These are phyloP conservation scores for Tuctoria greenei DNA, from an alignment of 176 grass and related monocot genomes.

Conservation along the genomic window DNA sequence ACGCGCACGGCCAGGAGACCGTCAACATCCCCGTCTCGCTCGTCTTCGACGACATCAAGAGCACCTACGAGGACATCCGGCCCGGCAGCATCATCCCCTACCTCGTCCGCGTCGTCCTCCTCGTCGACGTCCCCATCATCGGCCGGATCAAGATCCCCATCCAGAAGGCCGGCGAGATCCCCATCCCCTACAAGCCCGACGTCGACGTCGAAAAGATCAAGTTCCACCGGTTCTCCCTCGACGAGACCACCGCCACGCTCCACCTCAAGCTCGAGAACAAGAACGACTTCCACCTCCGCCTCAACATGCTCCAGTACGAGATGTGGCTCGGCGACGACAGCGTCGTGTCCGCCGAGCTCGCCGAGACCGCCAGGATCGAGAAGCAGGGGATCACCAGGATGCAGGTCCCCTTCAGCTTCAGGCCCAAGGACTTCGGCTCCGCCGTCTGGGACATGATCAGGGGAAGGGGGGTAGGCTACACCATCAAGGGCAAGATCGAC, in stretches of 20 bases:
- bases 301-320: conserved; percentile 82
- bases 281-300: conserved; percentile 82
- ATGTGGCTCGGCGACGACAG: conserved; percentile 87
- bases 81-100: conserved; percentile 95
- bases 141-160: conserved; percentile 81
- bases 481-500: conserved; percentile 88
- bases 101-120: conserved; percentile 65
- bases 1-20: conserved; percentile 79
- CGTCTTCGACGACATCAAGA: conserved; percentile 77
- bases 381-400: conserved; percentile 86
- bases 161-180: conserved; percentile 83
- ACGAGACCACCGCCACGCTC: conserved; percentile 81
- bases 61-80: conserved; percentile 83
- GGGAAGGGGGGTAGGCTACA: conserved; percentile 74
- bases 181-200: conserved; percentile 89
- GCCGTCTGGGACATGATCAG: conserved; percentile 99
- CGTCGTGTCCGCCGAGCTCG: conserved; percentile 72
- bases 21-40: conserved; percentile 86
- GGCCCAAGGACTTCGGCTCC: conserved; percentile 87
- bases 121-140: conserved; percentile 85
- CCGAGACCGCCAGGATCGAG: conserved; percentile 52
- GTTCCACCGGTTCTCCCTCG: conserved; percentile 86
- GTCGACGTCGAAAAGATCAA: conserved; percentile 92
- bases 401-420: conserved; percentile 79
- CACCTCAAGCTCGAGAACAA: conserved; percentile 96